A percentile compares a stretch with the other conserved stretches of the same genome.
Evolutionary conservation across 2,329 filamentous ascomycete species (phyloP).

Genomic region (Colletotrichum euphorbiae): DNA sequence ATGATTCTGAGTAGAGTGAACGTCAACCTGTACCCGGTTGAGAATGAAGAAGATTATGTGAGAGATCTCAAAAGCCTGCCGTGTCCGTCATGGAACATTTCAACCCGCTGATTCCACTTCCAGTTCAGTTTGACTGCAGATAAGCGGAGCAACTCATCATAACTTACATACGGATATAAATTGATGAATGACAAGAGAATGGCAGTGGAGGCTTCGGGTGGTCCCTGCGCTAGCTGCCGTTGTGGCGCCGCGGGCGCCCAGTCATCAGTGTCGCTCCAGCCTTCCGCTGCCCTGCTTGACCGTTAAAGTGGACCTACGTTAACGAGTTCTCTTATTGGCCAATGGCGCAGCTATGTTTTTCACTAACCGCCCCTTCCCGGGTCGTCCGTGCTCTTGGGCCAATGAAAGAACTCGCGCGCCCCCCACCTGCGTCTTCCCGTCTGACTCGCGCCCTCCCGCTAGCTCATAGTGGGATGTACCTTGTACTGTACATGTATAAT

Average conservation of each 20-base stretch:
- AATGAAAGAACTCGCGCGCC: conserved; percentile 9
- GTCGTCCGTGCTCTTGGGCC: background rate
- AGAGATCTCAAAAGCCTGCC: too few relatives aligned
- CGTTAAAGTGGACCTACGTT: background rate
- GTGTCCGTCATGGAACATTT: too few relatives aligned
- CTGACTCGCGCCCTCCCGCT: background rate
- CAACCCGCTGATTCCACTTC: too few relatives aligned
- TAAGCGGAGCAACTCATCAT: background rate
- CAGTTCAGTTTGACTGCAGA: too few relatives aligned
- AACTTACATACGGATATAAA: too few relatives aligned
- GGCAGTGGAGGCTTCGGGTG: background rate
- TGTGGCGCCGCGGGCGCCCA: background rate
- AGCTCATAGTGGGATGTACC: conserved; percentile 6
- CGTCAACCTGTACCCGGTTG: too few relatives aligned
- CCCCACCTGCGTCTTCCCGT: conserved; percentile 10
- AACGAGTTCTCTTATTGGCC: background rate
- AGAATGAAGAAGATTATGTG: too few relatives aligned
- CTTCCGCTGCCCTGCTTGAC: too few relatives aligned
- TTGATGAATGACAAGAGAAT: background rate
- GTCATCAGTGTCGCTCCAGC: background rate
- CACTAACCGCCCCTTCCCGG: background rate
- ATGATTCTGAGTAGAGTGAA: too few relatives aligned
- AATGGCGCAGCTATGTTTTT: background rate
- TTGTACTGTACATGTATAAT: too few relatives aligned
- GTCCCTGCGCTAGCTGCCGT: conserved; percentile 22